A percentile compares a stretch with the other conserved stretches of the same genome.
Conservation (phyloP, 2,329 filamentous ascomycete genomes). For the Triangularia verruculosa region DNA sequence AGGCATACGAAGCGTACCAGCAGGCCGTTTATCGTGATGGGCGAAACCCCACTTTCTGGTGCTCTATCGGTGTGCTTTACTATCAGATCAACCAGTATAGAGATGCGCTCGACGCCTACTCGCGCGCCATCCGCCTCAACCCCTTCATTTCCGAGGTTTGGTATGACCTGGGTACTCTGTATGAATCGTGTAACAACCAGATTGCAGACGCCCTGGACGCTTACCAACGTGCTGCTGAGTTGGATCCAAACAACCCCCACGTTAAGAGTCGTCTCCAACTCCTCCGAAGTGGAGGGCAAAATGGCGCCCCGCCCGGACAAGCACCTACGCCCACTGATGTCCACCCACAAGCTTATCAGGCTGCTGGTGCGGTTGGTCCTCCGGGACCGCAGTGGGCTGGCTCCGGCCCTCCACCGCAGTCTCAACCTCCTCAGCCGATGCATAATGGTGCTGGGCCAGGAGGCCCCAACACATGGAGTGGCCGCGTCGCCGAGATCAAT, state of each 20-base stretch:
- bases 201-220: constrained; percentile 94
- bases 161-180: constrained; percentile 97
- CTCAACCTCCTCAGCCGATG: constrained; percentile 34
- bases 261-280: constrained; percentile 94
- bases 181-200: constrained; percentile 99
- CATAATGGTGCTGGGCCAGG: constrained; percentile 54
- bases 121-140: constrained; percentile 90
- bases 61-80: constrained; percentile 96
- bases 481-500: constrained; percentile 75
- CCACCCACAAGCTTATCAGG: constrained; percentile 90
- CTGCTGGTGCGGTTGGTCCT: constrained; percentile 75
- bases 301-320: constrained; percentile 67
- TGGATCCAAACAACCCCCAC: constrained; percentile 89
- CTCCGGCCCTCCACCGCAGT: constrained; percentile 48
- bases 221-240: constrained; percentile 88
- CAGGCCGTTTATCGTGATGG: constrained; percentile 98
- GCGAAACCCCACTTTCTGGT: constrained; percentile 98
- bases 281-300: constrained; percentile 75
- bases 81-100: constrained; percentile 99
- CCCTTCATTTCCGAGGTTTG: constrained; percentile 98
- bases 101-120: constrained; percentile 96
- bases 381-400: constrained; percentile 88
- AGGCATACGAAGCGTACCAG: constrained; percentile 97
- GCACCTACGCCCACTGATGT: constrained; percentile 94
- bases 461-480: constrained; percentile 53